Evolutionary conservation across 2,329 filamentous ascomycete species (phyloP), one percentile per base, ranked within the genome.

Genomic region (Cyphellophora attinorum): DNA sequence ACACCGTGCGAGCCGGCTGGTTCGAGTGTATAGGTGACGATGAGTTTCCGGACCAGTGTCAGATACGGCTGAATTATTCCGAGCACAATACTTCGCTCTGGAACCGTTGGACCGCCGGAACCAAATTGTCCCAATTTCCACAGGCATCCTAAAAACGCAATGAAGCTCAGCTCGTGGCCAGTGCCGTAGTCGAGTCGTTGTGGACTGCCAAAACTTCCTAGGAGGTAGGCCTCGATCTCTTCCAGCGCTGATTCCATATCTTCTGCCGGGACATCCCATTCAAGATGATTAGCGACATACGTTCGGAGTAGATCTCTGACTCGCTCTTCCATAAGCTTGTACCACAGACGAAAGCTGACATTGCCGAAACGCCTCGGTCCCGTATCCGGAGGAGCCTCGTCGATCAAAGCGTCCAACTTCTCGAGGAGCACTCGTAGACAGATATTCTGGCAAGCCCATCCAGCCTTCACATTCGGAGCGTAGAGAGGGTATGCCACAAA

Each of bases 1-100:
- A 98, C 91, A 3, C 91, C 91, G 54, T 96, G 91, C 1, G 89
- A 93, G 2, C 91, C 91, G 5, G 91, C 91, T 3, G 91, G 91
- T 54, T 98, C 91, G 13, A 98, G 74, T 1, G 80, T 95, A 56
- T 96, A 98, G 2, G 79, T 89, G 33, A 85, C 67, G 49, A 98
- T 95, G 6, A 98, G 69, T 27, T 73, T 76, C 25, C 91, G 79
- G 29, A 94, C 68, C 2, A 96, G 78, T 19, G 67, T 64, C n/a
- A 93, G 65, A 52, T 93, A 93, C 71, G 81, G 84, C 52, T 95
- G 82, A 38, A 98, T 71, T 25, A 93, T 67, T 1, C 81, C 80
- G 6, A 93, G 64, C 2, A 94, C 83, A 41, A 96, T 84, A 33
- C 74, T 75, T 48, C 86, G 74, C 59, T 94, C 86, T 48, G 74